Evolutionary conservation across 2,329 filamentous ascomycete species (phyloP).

Genomic region (Rhexocercosporidium sp.): DNA sequence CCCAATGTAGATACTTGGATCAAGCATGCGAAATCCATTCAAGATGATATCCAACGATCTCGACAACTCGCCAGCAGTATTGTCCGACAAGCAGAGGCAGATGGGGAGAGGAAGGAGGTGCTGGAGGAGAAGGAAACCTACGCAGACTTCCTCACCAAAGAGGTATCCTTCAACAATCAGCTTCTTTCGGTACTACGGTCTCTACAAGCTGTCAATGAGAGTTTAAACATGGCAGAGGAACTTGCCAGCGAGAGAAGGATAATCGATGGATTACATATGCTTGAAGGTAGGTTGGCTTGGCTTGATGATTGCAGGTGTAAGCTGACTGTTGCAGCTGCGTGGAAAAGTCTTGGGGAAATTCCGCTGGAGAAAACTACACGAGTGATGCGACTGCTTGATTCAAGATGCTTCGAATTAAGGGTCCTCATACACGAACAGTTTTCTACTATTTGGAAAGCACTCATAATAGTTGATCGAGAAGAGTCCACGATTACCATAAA

Average conservation of each 20-base stretch:
- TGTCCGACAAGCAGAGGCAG: slow-evolving; percentile 74
- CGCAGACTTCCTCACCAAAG: slow-evolving; percentile 60
- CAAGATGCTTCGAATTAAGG: slow-evolving; percentile 69
- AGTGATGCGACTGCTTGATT: slow-evolving; percentile 67
- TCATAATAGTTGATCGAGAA: slow-evolving; percentile 67
- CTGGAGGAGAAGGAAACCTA: slow-evolving; percentile 56
- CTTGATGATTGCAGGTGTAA: not conserved
- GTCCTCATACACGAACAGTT: slow-evolving; percentile 69
- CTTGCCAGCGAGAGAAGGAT: slow-evolving; percentile 60
- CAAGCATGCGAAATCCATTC: slow-evolving; percentile 79
- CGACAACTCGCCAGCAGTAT: slow-evolving; percentile 82
- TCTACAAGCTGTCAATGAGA: slow-evolving; percentile 61
- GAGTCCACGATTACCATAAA: slow-evolving; percentile 60
- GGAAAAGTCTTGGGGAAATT: slow-evolving; percentile 62
- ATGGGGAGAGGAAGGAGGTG: slow-evolving; percentile 50
- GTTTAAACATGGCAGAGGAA: slow-evolving; percentile 66
- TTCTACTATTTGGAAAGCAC: slow-evolving; percentile 70
- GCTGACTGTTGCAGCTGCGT: slow-evolving; percentile 52
- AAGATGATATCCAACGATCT: slow-evolving; percentile 83
- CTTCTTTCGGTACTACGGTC: slow-evolving; percentile 55
- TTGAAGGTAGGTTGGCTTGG: slow-evolving; percentile 54
- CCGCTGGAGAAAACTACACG: slow-evolving; percentile 66
- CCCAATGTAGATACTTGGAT: slow-evolving; percentile 88
- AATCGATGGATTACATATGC: slow-evolving; percentile 59
- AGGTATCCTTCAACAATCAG: slow-evolving; percentile 64